phyloP scores from a whole-genome alignment of 495 filamentous ascomycete genomes.

The Daldinia decipiens region DNA sequence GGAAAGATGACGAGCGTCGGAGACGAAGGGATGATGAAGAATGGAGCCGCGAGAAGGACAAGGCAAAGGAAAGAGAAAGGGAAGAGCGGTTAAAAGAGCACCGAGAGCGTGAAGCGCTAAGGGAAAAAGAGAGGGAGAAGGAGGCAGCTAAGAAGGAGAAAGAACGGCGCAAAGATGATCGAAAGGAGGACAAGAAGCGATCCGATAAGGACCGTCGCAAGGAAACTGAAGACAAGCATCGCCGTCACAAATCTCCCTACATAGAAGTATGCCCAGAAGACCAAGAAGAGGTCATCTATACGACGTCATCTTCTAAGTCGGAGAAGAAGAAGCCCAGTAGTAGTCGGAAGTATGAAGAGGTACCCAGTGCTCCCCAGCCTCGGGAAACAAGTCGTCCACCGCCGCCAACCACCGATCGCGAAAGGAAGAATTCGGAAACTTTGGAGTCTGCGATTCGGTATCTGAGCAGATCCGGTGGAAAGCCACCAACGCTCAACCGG shows the following conservation, averaged over 20 bases:
- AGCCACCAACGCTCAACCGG: constrained; percentile 38
- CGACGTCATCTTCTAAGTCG: constrained; percentile 41
- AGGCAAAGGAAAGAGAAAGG: constrained; percentile 45
- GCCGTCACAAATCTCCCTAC: constrained; percentile 48
- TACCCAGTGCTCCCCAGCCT: constrained; percentile 34
- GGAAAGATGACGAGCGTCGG: constrained; percentile 51
- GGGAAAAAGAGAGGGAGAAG: constrained; percentile 46
- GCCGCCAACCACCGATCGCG: constrained; percentile 36
- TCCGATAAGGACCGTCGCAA: constrained; percentile 50
- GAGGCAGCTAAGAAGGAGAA: constrained; percentile 38
- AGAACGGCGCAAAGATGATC: constrained; percentile 40
- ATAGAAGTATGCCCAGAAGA: constrained; percentile 48
- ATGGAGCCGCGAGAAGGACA: constrained; percentile 48
- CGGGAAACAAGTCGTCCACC: constrained; percentile 28
- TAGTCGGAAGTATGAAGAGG: constrained; percentile 51
- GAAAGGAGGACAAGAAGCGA: constrained; percentile 49
- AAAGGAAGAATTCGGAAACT: constrained; percentile 43
- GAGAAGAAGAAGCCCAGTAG: constrained; percentile 58
- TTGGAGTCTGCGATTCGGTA: constrained; percentile 45
- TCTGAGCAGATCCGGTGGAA: constrained; percentile 42
- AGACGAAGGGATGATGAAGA: constrained; percentile 53
- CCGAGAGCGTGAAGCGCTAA: constrained; percentile 40
- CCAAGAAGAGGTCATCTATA: constrained; percentile 42
- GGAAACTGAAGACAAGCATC: constrained; percentile 53
- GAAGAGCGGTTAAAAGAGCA: constrained; percentile 33